Percentiles rank a stretch among this genome's conserved stretches.
phyloP scores from a whole-genome alignment of 805 yeast species.

The Hanseniaspora occidentalis region DNA sequence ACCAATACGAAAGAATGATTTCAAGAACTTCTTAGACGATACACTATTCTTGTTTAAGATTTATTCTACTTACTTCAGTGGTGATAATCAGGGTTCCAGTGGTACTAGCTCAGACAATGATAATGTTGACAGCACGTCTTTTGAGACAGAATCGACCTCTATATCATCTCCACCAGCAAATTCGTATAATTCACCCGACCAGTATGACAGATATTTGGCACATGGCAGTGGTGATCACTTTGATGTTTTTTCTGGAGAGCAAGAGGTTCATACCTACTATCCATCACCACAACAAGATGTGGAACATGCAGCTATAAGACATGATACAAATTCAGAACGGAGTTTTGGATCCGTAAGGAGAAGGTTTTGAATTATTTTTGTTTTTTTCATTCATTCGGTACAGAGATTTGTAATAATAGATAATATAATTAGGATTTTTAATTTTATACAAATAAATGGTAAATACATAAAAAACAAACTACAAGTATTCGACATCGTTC shows the following conservation, averaged over 20 bases:
- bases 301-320: too few species aligned
- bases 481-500: slow-evolving; percentile 19
- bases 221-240: too few species aligned
- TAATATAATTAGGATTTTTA: neutral
- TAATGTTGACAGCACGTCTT: neutral
- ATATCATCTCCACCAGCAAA: too few species aligned
- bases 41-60: slow-evolving; percentile 4
- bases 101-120: neutral
- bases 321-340: neutral
- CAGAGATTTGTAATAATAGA: too few species aligned
- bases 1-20: slow-evolving; percentile 1
- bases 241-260: too few species aligned
- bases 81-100: neutral
- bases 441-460: neutral
- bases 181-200: too few species aligned
- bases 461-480: neutral
- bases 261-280: neutral
- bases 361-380: neutral
- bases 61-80: neutral
- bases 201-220: too few species aligned
- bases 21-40: slow-evolving; percentile 3
- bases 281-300: too few species aligned
- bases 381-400: too few species aligned
- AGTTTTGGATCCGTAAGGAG: neutral
- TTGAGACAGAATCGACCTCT: neutral